Base-by-base conservation (phyloP, 1,284 basidiomycete genomes). In the Coniferiporia weirii region DNA sequence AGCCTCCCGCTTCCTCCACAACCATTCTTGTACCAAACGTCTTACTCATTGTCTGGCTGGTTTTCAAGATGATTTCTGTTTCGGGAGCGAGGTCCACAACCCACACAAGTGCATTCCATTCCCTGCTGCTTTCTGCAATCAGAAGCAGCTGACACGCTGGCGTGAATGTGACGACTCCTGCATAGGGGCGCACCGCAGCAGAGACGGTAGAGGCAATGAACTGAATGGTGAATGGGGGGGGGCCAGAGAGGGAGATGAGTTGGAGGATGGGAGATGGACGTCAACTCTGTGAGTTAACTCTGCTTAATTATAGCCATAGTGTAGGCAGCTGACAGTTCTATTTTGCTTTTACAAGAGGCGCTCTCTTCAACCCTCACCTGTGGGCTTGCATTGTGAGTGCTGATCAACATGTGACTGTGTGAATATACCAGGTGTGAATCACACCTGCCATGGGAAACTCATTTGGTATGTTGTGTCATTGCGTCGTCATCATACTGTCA, bases 251-350 rank as follows among this genome's bases (percentile, higher is more conserved):
- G 59, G 40, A 34, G 59, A 22, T 15, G 53, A 43, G 27, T 56
- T 12, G 54, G 59, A 19, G 20, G 38, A 32, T 47, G 59, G 49
- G 59, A 56, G 15, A 59, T 54, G 52, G 59, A 60, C 34, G 15
- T 57, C 13, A 47, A 57, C 32, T 47, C 43, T 27, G 48, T 20
- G n/a, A 34, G 17, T 32, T 17, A 4, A 3, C 17, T n/a, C 22
- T n/a, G 22, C 20, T 15, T 32, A 7, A 52, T 17, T 6, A n/a
- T 19, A 19, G 15, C 15, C 38, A 4, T 40, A 7, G 38, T 27
- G 3, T 27, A 27, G 27, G 27, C 27, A 5, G 27, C 27, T 27
- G 27, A 40, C 38, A 12, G 38, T 12, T 15, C n/a, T n/a, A 7
- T 40, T 12, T 40, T 40, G 38, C 38, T 40, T 40, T 40, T 40